phyloP scores from a whole-genome alignment of 2,329 filamentous ascomycete genomes.

The Epichloe hybrida region DNA sequence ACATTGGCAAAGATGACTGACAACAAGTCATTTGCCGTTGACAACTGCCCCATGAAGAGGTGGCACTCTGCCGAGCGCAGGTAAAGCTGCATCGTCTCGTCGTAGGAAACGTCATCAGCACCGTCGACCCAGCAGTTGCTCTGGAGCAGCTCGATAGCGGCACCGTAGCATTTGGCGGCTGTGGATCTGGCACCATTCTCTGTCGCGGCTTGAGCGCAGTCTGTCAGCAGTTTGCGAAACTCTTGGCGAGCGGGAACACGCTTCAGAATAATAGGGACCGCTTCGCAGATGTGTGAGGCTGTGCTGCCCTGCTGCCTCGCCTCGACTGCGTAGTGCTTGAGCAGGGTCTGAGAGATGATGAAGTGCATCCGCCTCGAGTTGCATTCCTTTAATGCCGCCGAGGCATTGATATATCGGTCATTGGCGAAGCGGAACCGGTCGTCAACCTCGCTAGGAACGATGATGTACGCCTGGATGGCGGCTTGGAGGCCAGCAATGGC shows the following conservation, averaged over 20 bases:
- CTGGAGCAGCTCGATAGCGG: constrained; percentile 68
- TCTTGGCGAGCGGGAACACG: constrained; percentile 45
- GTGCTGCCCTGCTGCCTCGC: constrained; percentile 54
- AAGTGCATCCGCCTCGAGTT: constrained; percentile 77
- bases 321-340: constrained; percentile 54
- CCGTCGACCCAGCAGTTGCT: constrained; percentile 62
- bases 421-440: constrained; percentile 82
- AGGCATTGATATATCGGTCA: constrained; percentile 72
- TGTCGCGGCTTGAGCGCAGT: constrained; percentile 63
- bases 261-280: constrained; percentile 59
- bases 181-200: constrained; percentile 75
- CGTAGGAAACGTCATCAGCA: constrained; percentile 61
- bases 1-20: constrained; percentile 56
- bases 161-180: constrained; percentile 67
- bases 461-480: constrained; percentile 65
- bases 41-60: constrained; percentile 61
- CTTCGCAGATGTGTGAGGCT: constrained; percentile 69
- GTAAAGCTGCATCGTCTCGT: constrained; percentile 71
- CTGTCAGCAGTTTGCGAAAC: constrained; percentile 64
- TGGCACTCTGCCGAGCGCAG: constrained; percentile 72
- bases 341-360: constrained; percentile 67
- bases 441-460: constrained; percentile 71
- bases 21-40: constrained; percentile 55
- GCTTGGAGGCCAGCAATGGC: constrained; percentile 68
- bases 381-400: constrained; percentile 54